phyloP scores from a whole-genome alignment of 768 basidiomycete genomes.

The Hirschioporus abietinus region DNA sequence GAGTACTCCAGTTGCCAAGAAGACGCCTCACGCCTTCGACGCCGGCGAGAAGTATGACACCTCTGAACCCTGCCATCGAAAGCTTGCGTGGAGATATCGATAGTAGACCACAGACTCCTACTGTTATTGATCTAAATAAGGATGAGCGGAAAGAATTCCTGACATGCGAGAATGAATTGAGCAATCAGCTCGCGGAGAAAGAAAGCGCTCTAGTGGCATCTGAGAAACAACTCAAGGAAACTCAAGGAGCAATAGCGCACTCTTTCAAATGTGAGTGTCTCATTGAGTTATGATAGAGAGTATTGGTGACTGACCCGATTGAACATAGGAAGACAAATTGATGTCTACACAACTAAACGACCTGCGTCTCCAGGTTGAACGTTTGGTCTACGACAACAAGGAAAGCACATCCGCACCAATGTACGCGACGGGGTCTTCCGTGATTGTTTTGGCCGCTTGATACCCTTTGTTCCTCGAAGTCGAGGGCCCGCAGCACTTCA shows the following conservation, averaged over 20 bases:
- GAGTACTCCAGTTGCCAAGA: slow-evolving; percentile 33
- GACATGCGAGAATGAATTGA: slow-evolving; percentile 93
- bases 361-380: slow-evolving; percentile 83
- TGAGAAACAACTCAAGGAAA: slow-evolving; percentile 82
- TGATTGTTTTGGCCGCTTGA: too few relatives aligned
- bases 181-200: slow-evolving; percentile 87
- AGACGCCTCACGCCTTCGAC: slow-evolving; percentile 53
- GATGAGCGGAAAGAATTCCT: slow-evolving; percentile 98
- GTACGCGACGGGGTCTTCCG: too few relatives aligned
- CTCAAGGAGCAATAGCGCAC: slow-evolving; percentile 86
- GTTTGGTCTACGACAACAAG: slow-evolving; percentile 93
- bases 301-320: slow-evolving; percentile 6
- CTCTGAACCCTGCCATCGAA: slow-evolving; percentile 69
- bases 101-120: slow-evolving; percentile 90
- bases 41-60: slow-evolving; percentile 62
- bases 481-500: too few relatives aligned
- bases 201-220: slow-evolving; percentile 76
- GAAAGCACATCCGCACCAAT: too few relatives aligned
- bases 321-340: slow-evolving; percentile 78
- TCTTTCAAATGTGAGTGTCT: slow-evolving; percentile 57
- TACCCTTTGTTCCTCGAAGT: too few relatives aligned
- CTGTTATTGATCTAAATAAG: slow-evolving; percentile 82
- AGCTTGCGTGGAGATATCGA: slow-evolving; percentile 66
- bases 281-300: not conserved
- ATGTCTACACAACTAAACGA: slow-evolving; percentile 94